Conservation (phyloP, 257 asterid species). For the Capsicum baccatum region DNA sequence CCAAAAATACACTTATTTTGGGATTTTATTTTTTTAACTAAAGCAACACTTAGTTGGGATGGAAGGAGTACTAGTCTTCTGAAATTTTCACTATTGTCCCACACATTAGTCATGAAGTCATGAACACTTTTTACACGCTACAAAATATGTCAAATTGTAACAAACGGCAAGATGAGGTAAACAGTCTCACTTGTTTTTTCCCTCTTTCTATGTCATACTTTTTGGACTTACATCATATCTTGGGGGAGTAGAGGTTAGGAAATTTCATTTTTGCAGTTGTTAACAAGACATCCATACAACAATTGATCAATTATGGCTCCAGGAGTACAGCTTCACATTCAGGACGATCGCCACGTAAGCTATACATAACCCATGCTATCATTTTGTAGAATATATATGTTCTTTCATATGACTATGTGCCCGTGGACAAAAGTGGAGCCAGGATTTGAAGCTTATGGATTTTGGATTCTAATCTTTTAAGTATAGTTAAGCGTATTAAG, state of each 20-base stretch:
- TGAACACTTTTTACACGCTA: slow-evolving; percentile 32
- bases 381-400: neutral
- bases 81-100: neutral
- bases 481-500: too few species aligned
- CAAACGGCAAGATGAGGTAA: slow-evolving; percentile 2
- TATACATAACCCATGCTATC: too few species aligned
- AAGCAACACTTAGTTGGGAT: too few species aligned
- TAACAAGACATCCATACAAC: neutral
- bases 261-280: neutral
- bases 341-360: slow-evolving; percentile 26
- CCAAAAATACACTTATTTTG: too few species aligned
- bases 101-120: slow-evolving; percentile 26
- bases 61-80: neutral
- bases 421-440: neutral
- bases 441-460: neutral
- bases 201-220: neutral
- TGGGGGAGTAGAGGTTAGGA: neutral
- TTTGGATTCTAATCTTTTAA: neutral
- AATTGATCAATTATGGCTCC: neutral
- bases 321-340: slow-evolving; percentile 27
- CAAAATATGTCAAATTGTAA: neutral
- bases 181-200: neutral
- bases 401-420: neutral
- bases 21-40: too few species aligned
- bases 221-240: neutral